A percentile compares a stretch with the other conserved stretches of the same genome.
These are phyloP conservation scores for Aspergillus tamarii DNA, from an alignment of 2,329 filamentous ascomycete species.

Conservation along the genomic window DNA sequence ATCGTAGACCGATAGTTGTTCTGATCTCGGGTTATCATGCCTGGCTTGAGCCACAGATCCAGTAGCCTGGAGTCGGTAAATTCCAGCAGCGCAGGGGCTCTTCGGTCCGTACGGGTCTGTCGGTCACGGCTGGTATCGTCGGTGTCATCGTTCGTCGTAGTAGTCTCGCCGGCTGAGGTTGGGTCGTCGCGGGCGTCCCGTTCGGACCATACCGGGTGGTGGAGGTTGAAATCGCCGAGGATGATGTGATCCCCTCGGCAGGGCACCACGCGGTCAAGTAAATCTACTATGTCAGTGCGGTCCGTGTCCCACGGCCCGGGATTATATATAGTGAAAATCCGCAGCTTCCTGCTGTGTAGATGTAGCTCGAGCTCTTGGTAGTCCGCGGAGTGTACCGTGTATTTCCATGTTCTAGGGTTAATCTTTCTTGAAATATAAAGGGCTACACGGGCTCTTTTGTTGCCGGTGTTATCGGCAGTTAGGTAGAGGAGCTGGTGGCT, in stretches of 20 bases:
- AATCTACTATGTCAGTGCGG: too few relatives aligned
- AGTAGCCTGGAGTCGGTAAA: background rate
- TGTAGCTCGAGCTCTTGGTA: background rate
- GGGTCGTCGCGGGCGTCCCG: too few relatives aligned
- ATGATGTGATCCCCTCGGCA: too few relatives aligned
- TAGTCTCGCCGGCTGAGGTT: too few relatives aligned
- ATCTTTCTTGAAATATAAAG: background rate
- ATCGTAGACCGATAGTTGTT: slow-evolving; percentile 17
- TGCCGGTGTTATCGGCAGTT: fast-evolving
- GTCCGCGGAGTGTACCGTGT: background rate
- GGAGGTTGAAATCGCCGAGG: too few relatives aligned
- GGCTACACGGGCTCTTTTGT: background rate
- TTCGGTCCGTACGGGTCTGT: background rate
- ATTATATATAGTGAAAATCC: background rate
- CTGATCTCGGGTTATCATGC: slow-evolving; percentile 14
- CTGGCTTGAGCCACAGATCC: slow-evolving; percentile 13
- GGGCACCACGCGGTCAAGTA: too few relatives aligned
- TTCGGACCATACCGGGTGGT: too few relatives aligned
- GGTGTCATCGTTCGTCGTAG: too few relatives aligned
- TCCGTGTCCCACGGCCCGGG: background rate
- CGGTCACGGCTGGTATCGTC: background rate
- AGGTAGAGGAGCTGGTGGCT: background rate
- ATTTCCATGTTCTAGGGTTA: background rate
- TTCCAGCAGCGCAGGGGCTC: background rate
- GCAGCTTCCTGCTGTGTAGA: background rate